Conservation (phyloP, 2,329 filamentous ascomycete genomes). For the Graphium sp. region DNA sequence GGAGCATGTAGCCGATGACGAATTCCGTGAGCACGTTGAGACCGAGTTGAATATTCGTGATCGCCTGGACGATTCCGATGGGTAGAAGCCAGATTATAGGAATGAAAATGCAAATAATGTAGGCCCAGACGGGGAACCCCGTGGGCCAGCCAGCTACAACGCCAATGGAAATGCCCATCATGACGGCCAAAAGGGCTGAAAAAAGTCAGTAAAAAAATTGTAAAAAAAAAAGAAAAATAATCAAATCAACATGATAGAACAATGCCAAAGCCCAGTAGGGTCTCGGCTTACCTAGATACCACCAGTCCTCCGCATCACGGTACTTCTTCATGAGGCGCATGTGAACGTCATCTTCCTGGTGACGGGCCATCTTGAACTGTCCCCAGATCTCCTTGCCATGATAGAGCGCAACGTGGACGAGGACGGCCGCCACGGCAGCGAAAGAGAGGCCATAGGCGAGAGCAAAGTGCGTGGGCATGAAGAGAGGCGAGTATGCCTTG, state of each 20-base stretch:
- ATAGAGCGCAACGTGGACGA: constrained; percentile 38
- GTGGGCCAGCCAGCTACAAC: constrained; percentile 38
- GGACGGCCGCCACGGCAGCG: constrained; percentile 45
- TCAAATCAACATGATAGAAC: too few species aligned
- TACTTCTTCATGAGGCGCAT: constrained; percentile 47
- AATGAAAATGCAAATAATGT: constrained; percentile 37
- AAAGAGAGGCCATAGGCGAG: constrained; percentile 47
- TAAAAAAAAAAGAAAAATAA: too few species aligned
- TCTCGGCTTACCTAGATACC: constrained; percentile 34
- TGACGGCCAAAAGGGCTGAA: constrained; percentile 28
- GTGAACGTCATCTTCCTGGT: constrained; percentile 40
- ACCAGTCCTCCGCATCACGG: constrained; percentile 40
- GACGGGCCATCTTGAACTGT: constrained; percentile 35
- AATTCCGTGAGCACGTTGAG: constrained; percentile 60
- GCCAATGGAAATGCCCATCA: constrained; percentile 35
- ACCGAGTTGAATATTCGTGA: constrained; percentile 46
- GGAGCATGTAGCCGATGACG: constrained; percentile 57
- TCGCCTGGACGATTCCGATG: constrained; percentile 43
- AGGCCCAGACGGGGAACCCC: constrained; percentile 40
- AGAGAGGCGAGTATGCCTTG: constrained; percentile 40
- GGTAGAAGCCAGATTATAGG: constrained; percentile 42
- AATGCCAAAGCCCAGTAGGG: neutral
- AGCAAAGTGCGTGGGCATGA: constrained; percentile 44
- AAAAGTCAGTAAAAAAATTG: too few species aligned
- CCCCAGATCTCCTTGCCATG: constrained; percentile 36